Evolutionary conservation across 148 eudicot genomes (phyloP).

Genomic region (Fallopia convolvulus): DNA sequence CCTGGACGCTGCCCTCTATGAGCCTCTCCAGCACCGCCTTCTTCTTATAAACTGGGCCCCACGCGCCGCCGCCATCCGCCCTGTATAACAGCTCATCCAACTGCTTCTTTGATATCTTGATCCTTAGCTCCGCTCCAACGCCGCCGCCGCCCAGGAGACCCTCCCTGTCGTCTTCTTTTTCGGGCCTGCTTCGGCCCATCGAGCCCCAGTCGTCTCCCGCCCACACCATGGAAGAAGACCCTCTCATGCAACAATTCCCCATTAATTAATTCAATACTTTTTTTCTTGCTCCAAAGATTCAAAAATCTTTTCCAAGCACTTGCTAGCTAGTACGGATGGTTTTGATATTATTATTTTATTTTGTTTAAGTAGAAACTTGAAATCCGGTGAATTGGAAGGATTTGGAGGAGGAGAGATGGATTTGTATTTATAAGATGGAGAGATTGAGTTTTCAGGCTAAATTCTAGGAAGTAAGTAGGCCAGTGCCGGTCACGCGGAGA

Average conservation of each 20-base stretch:
- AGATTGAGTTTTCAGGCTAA: not conserved
- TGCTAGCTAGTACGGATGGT: not conserved
- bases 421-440: not conserved
- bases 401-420: not conserved
- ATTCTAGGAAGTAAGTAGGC: not conserved
- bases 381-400: not conserved
- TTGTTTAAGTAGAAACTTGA: not conserved
- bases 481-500: not conserved
- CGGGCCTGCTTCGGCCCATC: conserved; percentile 4
- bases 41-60: not conserved
- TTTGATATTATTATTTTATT: not conserved
- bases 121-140: conserved; percentile 21
- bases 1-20: conserved; percentile 25
- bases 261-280: not conserved
- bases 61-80: conserved; percentile 8
- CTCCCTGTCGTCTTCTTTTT: conserved; percentile 5
- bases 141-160: conserved; percentile 8
- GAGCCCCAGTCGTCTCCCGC: conserved; percentile 15
- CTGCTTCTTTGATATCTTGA: conserved; percentile 30
- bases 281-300: not conserved
- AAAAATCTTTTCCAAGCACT: not conserved
- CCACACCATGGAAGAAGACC: conserved; percentile 9
- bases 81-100: conserved; percentile 21
- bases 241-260: conserved; percentile 8
- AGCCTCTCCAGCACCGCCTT: conserved; percentile 19